Percentiles rank a stretch among this genome's conserved stretches.
These are phyloP conservation scores for Camellia oleifera DNA, from an alignment of 179 eudicot species.

Conservation along the genomic window DNA sequence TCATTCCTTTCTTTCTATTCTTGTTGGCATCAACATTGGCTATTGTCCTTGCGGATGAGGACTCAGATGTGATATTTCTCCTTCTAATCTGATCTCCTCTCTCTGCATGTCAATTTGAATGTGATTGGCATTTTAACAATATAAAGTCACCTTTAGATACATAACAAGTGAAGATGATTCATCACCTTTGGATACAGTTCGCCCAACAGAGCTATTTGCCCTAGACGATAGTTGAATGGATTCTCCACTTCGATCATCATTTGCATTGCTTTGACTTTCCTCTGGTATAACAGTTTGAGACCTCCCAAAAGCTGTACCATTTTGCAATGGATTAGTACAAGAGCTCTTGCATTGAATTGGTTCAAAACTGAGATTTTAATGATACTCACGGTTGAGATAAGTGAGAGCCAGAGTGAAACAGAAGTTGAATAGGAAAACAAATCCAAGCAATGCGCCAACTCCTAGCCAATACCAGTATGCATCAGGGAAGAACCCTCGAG, in stretches of 20 bases:
- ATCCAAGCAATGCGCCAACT: slow-evolving; percentile 47
- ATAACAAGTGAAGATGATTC: not conserved
- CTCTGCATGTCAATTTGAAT: slow-evolving; percentile 10
- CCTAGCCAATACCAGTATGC: slow-evolving; percentile 47
- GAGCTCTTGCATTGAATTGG: not conserved
- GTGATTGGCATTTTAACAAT: not conserved
- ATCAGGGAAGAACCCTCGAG: slow-evolving; percentile 31
- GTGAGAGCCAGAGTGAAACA: slow-evolving; percentile 37
- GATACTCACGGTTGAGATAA: slow-evolving; percentile 42
- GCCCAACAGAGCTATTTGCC: not conserved
- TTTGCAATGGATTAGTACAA: not conserved
- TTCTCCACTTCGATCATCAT: not conserved
- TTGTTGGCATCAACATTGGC: slow-evolving; percentile 11
- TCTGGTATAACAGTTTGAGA: slow-evolving; percentile 50
- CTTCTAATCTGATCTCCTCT: slow-evolving; percentile 3
- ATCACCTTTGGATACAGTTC: slow-evolving; percentile 15
- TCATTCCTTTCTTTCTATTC: slow-evolving; percentile 35
- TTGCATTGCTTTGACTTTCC: slow-evolving; percentile 26
- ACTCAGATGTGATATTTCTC: slow-evolving; percentile 13
- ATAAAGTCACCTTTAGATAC: not conserved
- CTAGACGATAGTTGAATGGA: slow-evolving; percentile 13
- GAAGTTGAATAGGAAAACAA: slow-evolving; percentile 34
- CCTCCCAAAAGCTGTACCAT: slow-evolving; percentile 50
- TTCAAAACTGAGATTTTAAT: not conserved
- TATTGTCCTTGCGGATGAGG: slow-evolving; percentile 10